Evolutionary conservation across 2,329 filamentous ascomycete species (phyloP), one percentile per base, ranked within the genome.

Genomic region (Rutstroemia sp.): DNA sequence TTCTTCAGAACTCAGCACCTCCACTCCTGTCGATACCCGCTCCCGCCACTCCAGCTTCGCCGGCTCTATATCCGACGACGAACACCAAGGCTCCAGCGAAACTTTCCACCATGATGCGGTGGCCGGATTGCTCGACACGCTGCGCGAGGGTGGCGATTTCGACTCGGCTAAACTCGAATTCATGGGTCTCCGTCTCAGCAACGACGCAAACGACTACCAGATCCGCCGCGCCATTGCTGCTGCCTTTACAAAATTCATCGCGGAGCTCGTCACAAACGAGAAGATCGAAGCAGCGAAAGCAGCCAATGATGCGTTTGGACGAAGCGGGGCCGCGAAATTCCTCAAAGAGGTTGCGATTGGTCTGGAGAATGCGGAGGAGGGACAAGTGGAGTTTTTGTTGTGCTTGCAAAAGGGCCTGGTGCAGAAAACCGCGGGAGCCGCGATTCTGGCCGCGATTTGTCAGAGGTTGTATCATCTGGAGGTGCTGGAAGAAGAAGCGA

Each of bases 61-160:
- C 42, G 91, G 87, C 0, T 82, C 88, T 47, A 80, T 85, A 63
- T 89, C 86, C 0, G 82, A 84, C 16, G 79, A 82, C 52, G 75
- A 73, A 51, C 72, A 66, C 57, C 73, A 72, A 57, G 61, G 67
- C 69, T 59, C 70, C 51, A 75, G 78, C 21, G 78, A 80, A 57
- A 78, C 84, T 57, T 97, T 97, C 78, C 89, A 96, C 69, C 79
- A 86, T 59, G 92, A 96, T 67, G 92, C 92, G 25, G 88, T 92
- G 3, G 79, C 85, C 61, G 92, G 89, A 59, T 81, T 97, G n/a
- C 80, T 92, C 60, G 92, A 96, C 66, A 88, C 90, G 23, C 78
- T 97, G 44, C 86, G 87, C 51, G 87, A 85, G 21, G 81, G 82
- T 14, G 82, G 84, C 10, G 89, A 95, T 68, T 94, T 95, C 61